Base-by-base conservation (phyloP, 179 eudicot species). In the Vitellaria paradoxa region DNA sequence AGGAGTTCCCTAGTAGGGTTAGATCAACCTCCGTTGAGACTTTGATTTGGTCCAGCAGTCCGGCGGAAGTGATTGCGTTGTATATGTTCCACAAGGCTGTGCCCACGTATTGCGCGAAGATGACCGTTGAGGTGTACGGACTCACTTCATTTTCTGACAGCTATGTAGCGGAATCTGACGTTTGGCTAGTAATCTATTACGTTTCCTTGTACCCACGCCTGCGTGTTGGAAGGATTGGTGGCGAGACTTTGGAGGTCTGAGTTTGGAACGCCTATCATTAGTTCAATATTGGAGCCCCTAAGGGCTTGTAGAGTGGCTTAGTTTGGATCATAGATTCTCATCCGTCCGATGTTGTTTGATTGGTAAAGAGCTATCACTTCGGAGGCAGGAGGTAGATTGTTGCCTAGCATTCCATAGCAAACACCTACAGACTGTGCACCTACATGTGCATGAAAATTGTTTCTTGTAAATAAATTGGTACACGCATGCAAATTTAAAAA, bases 71-170 rank as follows among this genome's bases (percentile, higher is more conserved):
- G 20, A 84, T 53, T 7, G 87, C 82, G 7, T 59, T 45, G 46
- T 79, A 73, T 0, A 84, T 17, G 75, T 84, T 81, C 24, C 26
- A 55, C 88, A 89, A 83, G 7, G 88, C 90, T 0, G 86, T 85
- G 20, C 80, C 84, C n/a, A 89, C 79, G 18, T 72, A 87, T 8
- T 70, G 42, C 6, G 82, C 42, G 20, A 42, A 20, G 49, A 14
- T 53, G 3, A 20, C 9, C 55, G 55, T 7, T 7, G 4, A 70
- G 0, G 20, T 45, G 30, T 24, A 24, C 0, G 92, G 90, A 65
- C 70, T 78, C 6, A 89, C 80, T 56, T 89, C 92, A 15, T 87
- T 89, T n/a, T 45, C 90, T 88, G 3, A 89, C 87, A 3, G 88
- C 72, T 9, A 87, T 87, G 79, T 87, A 89, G 0, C 79, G 72